Evolutionary conservation across 192 early-diverging fungal species (phyloP).

Genomic region (Entophlyctis luteolus): DNA sequence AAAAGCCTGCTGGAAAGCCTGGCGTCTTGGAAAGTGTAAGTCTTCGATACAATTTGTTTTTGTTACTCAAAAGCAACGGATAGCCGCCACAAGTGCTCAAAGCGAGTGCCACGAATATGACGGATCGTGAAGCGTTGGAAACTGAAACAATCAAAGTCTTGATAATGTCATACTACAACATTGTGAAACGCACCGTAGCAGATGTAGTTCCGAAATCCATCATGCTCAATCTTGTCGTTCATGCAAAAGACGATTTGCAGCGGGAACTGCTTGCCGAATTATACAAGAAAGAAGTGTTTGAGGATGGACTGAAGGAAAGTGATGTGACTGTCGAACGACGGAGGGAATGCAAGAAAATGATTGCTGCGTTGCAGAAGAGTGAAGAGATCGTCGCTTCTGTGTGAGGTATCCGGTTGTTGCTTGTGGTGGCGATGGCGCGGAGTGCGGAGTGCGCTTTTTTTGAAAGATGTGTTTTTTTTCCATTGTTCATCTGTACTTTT

Average conservation of each 20-base stretch:
- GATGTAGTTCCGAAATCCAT: slow-evolving; percentile 98
- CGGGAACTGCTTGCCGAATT: slow-evolving; percentile 90
- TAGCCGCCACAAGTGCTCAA: slow-evolving; percentile 87
- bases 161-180: slow-evolving; percentile 96
- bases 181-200: slow-evolving; percentile 95
- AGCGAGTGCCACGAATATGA: slow-evolving; percentile 81
- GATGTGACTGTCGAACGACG: slow-evolving; percentile 86
- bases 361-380: slow-evolving; percentile 79
- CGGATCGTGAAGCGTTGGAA: slow-evolving; percentile 94
- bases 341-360: slow-evolving; percentile 98
- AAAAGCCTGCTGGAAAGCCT: slow-evolving; percentile 76
- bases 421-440: no score
- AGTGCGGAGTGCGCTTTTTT: no score
- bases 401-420: no score
- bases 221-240: slow-evolving; percentile 93
- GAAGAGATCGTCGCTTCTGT: slow-evolving; percentile 67
- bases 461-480: no score
- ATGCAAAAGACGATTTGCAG: slow-evolving; percentile 90
- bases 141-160: slow-evolving; percentile 98
- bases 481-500: no score
- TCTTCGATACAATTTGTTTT: slow-evolving; percentile 1
- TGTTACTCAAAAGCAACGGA: not conserved
- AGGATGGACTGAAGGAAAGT: slow-evolving; percentile 93
- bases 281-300: slow-evolving; percentile 92
- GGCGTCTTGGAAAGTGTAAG: slow-evolving; percentile 54